Evolutionary conservation across 164 flowering plant species (phyloP).

Genomic region (Aristolochia fimbriata): DNA sequence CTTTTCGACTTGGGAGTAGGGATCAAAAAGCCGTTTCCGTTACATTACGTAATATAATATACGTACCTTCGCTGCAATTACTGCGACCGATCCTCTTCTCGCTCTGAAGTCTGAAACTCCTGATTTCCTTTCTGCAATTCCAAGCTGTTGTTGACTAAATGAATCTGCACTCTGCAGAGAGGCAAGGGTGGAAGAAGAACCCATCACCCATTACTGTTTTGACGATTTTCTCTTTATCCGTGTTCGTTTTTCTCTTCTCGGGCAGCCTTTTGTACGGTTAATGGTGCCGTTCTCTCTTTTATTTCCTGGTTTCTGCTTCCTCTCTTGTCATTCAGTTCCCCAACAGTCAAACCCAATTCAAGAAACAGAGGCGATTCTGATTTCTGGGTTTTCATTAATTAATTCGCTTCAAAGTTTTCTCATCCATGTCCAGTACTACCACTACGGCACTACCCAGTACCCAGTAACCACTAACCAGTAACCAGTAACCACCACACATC

Average conservation of each 20-base stretch:
- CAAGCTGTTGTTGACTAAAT: constrained; percentile 3
- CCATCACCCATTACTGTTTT: background rate
- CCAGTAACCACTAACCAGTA: no score
- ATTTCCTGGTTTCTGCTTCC: background rate
- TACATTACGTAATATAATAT: no score
- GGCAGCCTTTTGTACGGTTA: constrained; percentile 1
- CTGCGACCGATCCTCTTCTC: no score
- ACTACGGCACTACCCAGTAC: no score
- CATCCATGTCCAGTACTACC: background rate
- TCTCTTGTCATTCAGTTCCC: background rate
- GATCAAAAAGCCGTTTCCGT: no score
- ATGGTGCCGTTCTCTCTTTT: background rate
- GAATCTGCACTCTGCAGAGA: constrained; percentile 1
- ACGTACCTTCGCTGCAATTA: no score
- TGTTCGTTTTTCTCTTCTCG: no score
- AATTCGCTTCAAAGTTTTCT: background rate
- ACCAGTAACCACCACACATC: constrained; percentile 1
- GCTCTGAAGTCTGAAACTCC: no score
- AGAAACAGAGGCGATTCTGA: constrained; percentile 2
- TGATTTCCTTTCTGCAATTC: constrained; percentile 1
- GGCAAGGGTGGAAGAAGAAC: background rate
- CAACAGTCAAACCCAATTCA: background rate
- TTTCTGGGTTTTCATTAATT: background rate
- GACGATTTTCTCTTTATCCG: background rate
- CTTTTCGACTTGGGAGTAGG: no score